phyloP scores from a whole-genome alignment of 2,329 filamentous ascomycete genomes.

The Aureobasidium sp. region DNA sequence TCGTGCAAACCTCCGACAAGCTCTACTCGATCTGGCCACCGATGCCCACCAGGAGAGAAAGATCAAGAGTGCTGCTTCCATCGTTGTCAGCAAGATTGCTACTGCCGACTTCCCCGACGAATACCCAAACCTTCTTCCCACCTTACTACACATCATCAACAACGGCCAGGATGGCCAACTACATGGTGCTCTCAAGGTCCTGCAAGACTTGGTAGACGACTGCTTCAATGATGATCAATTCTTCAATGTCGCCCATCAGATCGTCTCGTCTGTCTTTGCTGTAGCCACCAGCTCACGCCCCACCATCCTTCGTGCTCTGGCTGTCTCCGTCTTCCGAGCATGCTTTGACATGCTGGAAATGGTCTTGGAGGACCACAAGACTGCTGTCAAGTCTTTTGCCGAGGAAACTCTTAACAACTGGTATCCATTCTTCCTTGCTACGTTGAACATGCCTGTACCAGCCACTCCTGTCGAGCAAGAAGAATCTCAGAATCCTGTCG shows the following conservation, averaged over 20 bases:
- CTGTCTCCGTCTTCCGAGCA: slow-evolving; percentile 80
- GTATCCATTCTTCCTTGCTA: slow-evolving; percentile 81
- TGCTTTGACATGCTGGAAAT: slow-evolving; percentile 96
- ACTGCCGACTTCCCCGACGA: slow-evolving; percentile 87
- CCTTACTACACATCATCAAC: slow-evolving; percentile 69
- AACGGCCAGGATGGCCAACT: slow-evolving; percentile 70
- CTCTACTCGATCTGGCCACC: slow-evolving; percentile 70
- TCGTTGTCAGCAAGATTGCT: slow-evolving; percentile 88
- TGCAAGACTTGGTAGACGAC: slow-evolving; percentile 86
- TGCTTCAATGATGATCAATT: slow-evolving; percentile 92
- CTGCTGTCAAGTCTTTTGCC: slow-evolving; percentile 79
- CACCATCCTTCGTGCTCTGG: slow-evolving; percentile 66
- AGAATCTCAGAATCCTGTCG: slow-evolving; percentile 48
- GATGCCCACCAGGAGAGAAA: slow-evolving; percentile 70
- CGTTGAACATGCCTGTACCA: slow-evolving; percentile 69
- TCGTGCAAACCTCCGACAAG: slow-evolving; percentile 65
- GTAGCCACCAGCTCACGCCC: slow-evolving; percentile 75
- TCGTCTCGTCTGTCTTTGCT: slow-evolving; percentile 76
- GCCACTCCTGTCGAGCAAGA: slow-evolving; percentile 54
- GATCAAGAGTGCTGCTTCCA: slow-evolving; percentile 83
- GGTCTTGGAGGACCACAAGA: slow-evolving; percentile 87
- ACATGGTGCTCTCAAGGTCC: slow-evolving; percentile 81
- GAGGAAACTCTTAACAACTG: slow-evolving; percentile 73
- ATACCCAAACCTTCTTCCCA: slow-evolving; percentile 84
- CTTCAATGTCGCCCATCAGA: slow-evolving; percentile 78